Conservation (phyloP, 805 yeast genomes). For the Metschnikowia aberdeeniae region DNA sequence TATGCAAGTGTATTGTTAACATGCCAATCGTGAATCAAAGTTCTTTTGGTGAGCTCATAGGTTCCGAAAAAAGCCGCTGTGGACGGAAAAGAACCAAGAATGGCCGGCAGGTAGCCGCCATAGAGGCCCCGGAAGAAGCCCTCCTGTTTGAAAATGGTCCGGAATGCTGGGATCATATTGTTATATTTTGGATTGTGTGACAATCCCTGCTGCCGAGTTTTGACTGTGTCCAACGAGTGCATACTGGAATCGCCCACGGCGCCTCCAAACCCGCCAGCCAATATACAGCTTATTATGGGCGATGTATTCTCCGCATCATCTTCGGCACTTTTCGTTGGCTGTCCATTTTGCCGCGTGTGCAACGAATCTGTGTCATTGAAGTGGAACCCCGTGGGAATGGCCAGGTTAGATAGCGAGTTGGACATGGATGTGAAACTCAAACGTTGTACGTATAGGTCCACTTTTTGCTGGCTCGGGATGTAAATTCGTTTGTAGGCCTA, state of each 20-base stretch:
- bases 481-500: too few relatives aligned
- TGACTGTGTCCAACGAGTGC: conserved; percentile 96
- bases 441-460: too few relatives aligned
- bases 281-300: conserved; percentile 55
- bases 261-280: conserved; percentile 96
- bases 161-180: conserved; percentile 71
- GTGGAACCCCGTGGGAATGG: conserved; percentile 20
- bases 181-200: conserved; percentile 61
- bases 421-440: conserved; percentile 8
- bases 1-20: conserved; percentile 78
- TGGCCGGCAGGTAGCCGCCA: conserved; percentile 89
- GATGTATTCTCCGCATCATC: conserved; percentile 20
- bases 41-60: conserved; percentile 77
- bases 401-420: conserved; percentile 15
- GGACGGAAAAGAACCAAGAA: conserved; percentile 89
- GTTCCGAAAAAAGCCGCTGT: conserved; percentile 93
- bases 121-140: conserved; percentile 83
- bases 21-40: conserved; percentile 56
- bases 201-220: conserved; percentile 97
- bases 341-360: background rate
- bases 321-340: background rate
- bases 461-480: too few relatives aligned
- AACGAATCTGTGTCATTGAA: conserved; percentile 8
- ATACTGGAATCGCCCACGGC: conserved; percentile 85
- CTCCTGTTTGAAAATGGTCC: conserved; percentile 74